These are phyloP conservation scores for Plectosphaerella cucumerina DNA, from an alignment of 2,329 filamentous ascomycete genomes.

Conservation along the genomic window DNA sequence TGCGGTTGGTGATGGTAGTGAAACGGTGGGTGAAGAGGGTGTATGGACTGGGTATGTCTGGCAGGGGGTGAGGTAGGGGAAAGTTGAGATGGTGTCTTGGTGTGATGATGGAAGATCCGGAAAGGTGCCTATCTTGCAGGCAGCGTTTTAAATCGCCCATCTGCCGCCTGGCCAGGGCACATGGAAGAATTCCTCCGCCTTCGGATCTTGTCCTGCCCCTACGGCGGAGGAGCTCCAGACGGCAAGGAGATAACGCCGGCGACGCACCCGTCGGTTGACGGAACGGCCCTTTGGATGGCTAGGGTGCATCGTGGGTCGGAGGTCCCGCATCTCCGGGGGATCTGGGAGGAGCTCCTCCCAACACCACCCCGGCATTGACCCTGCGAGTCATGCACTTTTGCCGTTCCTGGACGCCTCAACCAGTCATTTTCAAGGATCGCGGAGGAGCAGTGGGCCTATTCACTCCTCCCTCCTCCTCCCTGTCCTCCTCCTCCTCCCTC, in stretches of 20 bases:
- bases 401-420: not conserved
- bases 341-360: not conserved
- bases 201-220: not conserved
- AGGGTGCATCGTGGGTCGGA: not conserved
- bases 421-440: too few relatives aligned
- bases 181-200: not conserved
- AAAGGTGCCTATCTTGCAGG: not conserved
- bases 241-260: not conserved
- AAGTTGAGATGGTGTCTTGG: not conserved
- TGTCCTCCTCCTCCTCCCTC: not conserved
- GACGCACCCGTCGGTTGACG: not conserved
- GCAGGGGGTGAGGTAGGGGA: not conserved
- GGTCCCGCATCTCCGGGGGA: not conserved
- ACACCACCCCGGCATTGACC: not conserved
- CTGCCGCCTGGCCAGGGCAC: not conserved
- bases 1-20: conserved; percentile 5
- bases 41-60: not conserved
- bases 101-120: not conserved
- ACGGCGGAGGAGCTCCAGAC: conserved; percentile 7
- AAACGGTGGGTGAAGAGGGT: not conserved
- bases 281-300: not conserved
- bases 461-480: not conserved
- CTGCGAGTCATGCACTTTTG: not conserved
- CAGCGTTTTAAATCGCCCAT: not conserved
- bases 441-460: too few relatives aligned